A percentile compares a stretch with the other conserved stretches of the same genome.
Conservation (phyloP, 768 basidiomycete species). For the Termitomyces sp. region DNA sequence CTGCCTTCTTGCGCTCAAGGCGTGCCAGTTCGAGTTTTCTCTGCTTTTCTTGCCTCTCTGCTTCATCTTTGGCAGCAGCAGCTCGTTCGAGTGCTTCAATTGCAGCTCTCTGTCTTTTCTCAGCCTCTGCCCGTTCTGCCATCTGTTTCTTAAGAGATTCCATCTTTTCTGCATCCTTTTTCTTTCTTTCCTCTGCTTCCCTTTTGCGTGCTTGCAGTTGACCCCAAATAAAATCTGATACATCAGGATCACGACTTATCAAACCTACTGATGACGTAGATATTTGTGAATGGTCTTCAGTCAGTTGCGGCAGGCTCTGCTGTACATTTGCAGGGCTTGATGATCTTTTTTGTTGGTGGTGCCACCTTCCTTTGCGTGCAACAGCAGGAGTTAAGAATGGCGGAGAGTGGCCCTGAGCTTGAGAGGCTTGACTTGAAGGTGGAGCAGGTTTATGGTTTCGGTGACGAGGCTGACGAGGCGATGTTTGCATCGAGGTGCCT, state of each 20-base stretch:
- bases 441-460: not conserved
- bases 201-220: slow-evolving; percentile 38
- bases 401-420: not conserved
- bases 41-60: slow-evolving; percentile 22
- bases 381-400: not conserved
- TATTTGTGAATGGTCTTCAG: not conserved
- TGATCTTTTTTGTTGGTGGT: not conserved
- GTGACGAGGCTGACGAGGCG: not conserved
- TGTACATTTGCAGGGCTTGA: not conserved
- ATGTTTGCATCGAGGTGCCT: not conserved
- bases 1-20: slow-evolving; percentile 13
- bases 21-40: slow-evolving; percentile 21
- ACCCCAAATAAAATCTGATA: slow-evolving; percentile 46
- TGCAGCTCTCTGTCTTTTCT: slow-evolving; percentile 15
- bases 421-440: not conserved
- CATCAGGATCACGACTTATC: slow-evolving; percentile 39
- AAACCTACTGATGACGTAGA: not conserved
- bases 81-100: slow-evolving; percentile 14
- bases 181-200: slow-evolving; percentile 18
- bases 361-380: not conserved
- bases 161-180: not conserved
- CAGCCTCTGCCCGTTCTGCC: slow-evolving; percentile 16
- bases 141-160: slow-evolving; percentile 13
- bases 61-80: slow-evolving; percentile 16
- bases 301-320: not conserved